Evolutionary conservation across 192 early-diverging fungal species (phyloP), one percentile per base, ranked within the genome.

Genomic region (Geranomyces variabilis): DNA sequence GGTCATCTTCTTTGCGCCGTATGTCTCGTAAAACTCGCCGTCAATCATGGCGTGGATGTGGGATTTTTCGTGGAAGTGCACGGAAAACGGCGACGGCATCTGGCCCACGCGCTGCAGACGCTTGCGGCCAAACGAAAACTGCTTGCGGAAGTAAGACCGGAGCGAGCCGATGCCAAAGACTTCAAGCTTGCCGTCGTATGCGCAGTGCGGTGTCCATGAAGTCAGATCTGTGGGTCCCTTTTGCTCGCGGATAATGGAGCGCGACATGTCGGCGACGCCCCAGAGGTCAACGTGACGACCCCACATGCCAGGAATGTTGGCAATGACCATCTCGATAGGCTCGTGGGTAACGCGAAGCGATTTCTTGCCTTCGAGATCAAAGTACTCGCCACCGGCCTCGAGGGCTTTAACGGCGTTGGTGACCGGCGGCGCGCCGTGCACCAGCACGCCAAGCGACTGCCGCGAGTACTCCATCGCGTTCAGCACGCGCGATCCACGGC

Each of bases 21-120:
- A 84, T 63, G 89, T 77, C 70, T 90, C 89, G 65, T 89, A 89
- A 66, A 92, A 92, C 77, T 92, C 90, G 44, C 90, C 90, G 75
- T 92, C 90, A 77, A 89, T 88, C 90, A 92, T 91, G 57, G 84
- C 79, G 69, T 86, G 89, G 13, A 90, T 76, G 56, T 81, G 65
- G 36, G 76, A 26, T 44, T 79, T 79, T 6, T 73, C 66, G 34
- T 87, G 79, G 75, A 90, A 91, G 34, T 86, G 71, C 33, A 91
- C 63, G 7, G 78, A 73, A 22, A 88, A 79, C 0, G 84, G 83
- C 0, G 84, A 77, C 19, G 78, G 79, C 67, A 90, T 82, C 80
- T 91, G 90, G n/a, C 88, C 90, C 63, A 90, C 76, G 22, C 90
- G 87, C 34, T 77, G 80, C 51, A 91, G 80, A 48, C 84, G 84